Conservation (phyloP, 192 early-diverging fungal species). For the Umbelopsis isabellina region DNA sequence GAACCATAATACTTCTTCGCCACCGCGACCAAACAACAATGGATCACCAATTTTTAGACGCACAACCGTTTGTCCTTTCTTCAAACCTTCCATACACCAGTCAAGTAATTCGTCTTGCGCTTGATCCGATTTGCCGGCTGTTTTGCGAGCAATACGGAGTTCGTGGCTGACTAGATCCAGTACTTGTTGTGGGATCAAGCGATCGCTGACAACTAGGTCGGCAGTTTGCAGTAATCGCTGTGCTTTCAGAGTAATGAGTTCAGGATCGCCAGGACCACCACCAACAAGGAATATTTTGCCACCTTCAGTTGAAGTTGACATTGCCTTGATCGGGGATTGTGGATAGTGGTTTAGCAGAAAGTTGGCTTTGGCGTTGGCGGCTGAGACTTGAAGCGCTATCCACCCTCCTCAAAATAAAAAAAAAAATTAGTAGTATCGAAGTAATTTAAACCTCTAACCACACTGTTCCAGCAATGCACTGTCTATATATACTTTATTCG, state of each 20-base stretch:
- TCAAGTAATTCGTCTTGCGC: conserved; percentile 79
- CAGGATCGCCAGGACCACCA: conserved; percentile 84
- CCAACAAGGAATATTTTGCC: conserved; percentile 62
- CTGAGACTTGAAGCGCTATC: neutral
- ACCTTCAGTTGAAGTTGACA: neutral
- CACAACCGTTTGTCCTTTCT: conserved; percentile 70
- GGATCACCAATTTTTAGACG: conserved; percentile 93
- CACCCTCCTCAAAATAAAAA: no score
- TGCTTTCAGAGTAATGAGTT: conserved; percentile 78
- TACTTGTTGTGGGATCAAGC: conserved; percentile 66
- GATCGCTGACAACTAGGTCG: conserved; percentile 86
- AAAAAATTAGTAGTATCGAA: no score
- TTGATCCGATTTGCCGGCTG: conserved; percentile 62
- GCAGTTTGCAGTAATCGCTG: conserved; percentile 62
- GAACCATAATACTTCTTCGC: conserved; percentile 84
- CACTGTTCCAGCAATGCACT: no score
- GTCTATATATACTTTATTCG: no score
- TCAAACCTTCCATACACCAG: conserved; percentile 73
- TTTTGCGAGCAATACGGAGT: conserved; percentile 69
- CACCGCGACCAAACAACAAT: conserved; percentile 91
- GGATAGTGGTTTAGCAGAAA: neutral
- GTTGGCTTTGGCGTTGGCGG: neutral
- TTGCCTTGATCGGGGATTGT: neutral
- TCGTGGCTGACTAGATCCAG: conserved; percentile 56
- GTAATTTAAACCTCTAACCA: no score